Evolutionary conservation across 768 basidiomycete genomes (phyloP).

Genomic region (Agrocybe pediades): DNA sequence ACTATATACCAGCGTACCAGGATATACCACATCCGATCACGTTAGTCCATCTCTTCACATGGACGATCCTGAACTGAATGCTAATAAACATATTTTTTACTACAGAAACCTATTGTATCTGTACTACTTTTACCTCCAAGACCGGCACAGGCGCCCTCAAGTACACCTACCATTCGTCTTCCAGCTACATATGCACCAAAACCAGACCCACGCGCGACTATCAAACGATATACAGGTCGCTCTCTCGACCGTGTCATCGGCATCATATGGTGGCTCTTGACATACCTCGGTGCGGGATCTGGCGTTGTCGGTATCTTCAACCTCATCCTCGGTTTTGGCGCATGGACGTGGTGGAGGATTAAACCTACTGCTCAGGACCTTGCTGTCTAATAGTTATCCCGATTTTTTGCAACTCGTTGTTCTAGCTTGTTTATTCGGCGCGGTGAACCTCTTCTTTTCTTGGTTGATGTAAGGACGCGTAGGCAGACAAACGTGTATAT

Average conservation of each 20-base stretch:
- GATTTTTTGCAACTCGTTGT: background rate
- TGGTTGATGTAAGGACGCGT: no score
- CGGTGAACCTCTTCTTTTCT: no score
- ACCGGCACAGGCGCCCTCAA: conserved; percentile 23
- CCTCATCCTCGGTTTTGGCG: conserved; percentile 64
- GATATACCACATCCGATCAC: conserved; percentile 90
- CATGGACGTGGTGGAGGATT: conserved; percentile 62
- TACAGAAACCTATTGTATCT: conserved; percentile 84
- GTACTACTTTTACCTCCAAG: conserved; percentile 64
- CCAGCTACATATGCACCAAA: conserved; percentile 50
- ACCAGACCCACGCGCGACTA: conserved; percentile 51
- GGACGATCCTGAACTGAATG: background rate
- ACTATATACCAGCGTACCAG: conserved; percentile 78
- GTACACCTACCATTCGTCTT: conserved; percentile 49
- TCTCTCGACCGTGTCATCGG: conserved; percentile 76
- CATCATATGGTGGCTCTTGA: conserved; percentile 75
- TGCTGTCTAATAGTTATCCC: conserved; percentile 6
- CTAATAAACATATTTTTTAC: background rate
- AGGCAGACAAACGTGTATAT: no score
- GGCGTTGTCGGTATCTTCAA: conserved; percentile 71
- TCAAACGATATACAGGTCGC: conserved; percentile 70
- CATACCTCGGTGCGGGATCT: conserved; percentile 78
- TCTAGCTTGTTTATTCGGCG: background rate
- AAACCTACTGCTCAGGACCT: conserved; percentile 14
- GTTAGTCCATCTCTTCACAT: conserved; percentile 40